phyloP scores from a whole-genome alignment of 108 stramenopile species.

The Nitzschia putrida region DNA sequence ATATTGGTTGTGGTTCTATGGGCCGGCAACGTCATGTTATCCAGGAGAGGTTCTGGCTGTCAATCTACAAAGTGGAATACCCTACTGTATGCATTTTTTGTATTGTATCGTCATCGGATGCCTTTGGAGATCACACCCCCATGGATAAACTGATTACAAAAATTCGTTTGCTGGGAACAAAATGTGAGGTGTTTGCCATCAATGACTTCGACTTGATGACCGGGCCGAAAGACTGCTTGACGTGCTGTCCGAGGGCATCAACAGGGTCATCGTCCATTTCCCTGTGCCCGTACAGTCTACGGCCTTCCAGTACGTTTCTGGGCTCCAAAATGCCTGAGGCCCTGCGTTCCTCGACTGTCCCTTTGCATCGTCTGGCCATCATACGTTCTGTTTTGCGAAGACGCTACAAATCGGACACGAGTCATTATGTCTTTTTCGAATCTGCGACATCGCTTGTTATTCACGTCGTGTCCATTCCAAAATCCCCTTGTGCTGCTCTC shows the following conservation, averaged over 20 bases:
- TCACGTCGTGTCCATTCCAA: background rate
- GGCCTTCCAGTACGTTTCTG: constrained; percentile 18
- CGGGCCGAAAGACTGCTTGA: constrained; percentile 21
- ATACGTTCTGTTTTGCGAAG: no score
- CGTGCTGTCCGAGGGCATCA: constrained; percentile 12
- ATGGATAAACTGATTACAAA: no score
- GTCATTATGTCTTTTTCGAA: no score
- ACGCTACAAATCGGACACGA: no score
- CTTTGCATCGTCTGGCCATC: background rate
- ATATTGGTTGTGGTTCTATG: background rate
- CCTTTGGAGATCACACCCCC: no score
- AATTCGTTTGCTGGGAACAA: background rate
- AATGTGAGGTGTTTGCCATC: constrained; percentile 10
- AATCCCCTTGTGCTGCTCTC: background rate
- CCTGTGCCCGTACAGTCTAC: constrained; percentile 29
- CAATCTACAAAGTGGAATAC: no score
- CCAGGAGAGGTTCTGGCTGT: no score
- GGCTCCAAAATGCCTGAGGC: constrained; percentile 9
- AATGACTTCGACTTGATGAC: constrained; percentile 23
- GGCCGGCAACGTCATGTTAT: no score
- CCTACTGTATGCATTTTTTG: no score
- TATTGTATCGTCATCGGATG: no score
- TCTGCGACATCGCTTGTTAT: no score
- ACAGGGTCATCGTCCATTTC: constrained; percentile 31
- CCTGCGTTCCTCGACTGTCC: background rate